Conservation (phyloP, 257 asterid genomes). For the Solanum bulbocastanum region DNA sequence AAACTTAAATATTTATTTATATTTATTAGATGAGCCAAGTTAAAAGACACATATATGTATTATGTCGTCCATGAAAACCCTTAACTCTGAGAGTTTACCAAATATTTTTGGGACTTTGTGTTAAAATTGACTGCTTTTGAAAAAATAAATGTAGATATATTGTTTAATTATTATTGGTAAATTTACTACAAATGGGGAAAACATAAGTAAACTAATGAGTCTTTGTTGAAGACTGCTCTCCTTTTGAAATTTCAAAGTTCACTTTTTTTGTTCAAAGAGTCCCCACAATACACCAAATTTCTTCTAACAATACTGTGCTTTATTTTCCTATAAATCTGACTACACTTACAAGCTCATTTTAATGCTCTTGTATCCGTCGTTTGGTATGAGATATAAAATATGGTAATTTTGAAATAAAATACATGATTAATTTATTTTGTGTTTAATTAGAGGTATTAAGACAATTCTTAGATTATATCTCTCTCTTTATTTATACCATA, state of each 20-base stretch:
- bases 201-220: not conserved
- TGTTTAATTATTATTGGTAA: not conserved
- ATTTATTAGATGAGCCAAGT: fast-evolving
- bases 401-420: too few species aligned
- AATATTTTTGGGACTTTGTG: not conserved
- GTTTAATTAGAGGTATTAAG: too few species aligned
- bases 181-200: not conserved
- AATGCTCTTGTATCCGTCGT: too few species aligned
- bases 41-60: not conserved
- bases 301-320: not conserved
- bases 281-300: not conserved
- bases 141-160: not conserved
- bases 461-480: too few species aligned
- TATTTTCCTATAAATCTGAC: not conserved
- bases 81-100: not conserved
- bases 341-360: not conserved
- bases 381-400: too few species aligned
- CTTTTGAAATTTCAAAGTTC: not conserved
- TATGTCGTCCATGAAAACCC: not conserved
- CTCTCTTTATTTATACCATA: too few species aligned
- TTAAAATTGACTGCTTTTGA: not conserved
- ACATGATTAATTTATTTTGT: too few species aligned
- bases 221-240: not conserved
- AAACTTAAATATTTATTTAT: not conserved
- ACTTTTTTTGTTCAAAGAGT: not conserved